phyloP scores from a whole-genome alignment of 208 protist genomes.

The Trypanosomatidae sp. region DNA sequence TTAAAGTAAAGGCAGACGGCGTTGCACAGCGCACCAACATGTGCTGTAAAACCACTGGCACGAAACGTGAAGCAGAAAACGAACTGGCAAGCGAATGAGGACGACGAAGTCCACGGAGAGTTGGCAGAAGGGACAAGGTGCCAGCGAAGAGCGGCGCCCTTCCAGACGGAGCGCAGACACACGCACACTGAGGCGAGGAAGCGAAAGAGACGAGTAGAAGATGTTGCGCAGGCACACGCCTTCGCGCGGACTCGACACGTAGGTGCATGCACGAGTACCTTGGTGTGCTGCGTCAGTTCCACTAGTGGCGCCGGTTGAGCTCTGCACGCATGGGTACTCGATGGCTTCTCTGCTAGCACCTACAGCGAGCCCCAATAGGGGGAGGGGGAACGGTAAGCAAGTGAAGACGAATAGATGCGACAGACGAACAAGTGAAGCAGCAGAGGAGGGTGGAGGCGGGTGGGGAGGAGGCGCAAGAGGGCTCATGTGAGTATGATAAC shows the following conservation, averaged over 20 bases:
- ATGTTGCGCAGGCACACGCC: not conserved
- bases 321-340: not conserved
- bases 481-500: not conserved
- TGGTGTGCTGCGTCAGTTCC: not conserved
- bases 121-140: not conserved
- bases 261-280: not conserved
- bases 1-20: not conserved
- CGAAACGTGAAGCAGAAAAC: not conserved
- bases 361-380: not conserved
- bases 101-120: not conserved
- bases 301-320: not conserved
- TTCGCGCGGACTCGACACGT: not conserved
- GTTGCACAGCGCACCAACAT: not conserved
- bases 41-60: not conserved
- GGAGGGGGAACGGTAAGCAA: not conserved
- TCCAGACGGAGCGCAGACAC: not conserved
- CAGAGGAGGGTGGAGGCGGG: not conserved
- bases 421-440: not conserved
- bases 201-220: not conserved
- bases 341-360: not conserved
- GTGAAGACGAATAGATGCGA: not conserved
- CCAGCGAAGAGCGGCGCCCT: not conserved
- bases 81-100: not conserved
- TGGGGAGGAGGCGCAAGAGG: not conserved
- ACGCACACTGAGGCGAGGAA: not conserved